Evolutionary conservation across 345 rosid genomes (phyloP).

Genomic region (Noccaea caerulescens): DNA sequence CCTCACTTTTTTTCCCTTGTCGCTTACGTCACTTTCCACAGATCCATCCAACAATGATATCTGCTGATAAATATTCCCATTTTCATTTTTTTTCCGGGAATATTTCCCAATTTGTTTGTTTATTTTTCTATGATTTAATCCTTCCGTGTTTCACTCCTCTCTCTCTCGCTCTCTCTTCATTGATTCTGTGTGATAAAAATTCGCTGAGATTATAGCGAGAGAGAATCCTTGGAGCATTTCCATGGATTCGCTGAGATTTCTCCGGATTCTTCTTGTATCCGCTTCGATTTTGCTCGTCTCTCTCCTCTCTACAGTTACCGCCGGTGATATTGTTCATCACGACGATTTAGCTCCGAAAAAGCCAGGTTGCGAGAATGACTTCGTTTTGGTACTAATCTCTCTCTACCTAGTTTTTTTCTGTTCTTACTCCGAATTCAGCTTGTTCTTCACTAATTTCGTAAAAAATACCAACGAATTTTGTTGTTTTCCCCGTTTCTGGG

Average conservation of each 20-base stretch:
- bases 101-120: conserved; percentile 14
- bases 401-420: conserved; percentile 32
- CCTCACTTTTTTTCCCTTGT: background rate
- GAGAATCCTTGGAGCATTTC: conserved; percentile 42
- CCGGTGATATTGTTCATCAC: conserved; percentile 95
- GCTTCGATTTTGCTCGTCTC: conserved; percentile 56
- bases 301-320: conserved; percentile 52
- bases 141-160: conserved; percentile 33
- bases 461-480: conserved; percentile 3
- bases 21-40: conserved; percentile 46
- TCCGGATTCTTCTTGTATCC: conserved; percentile 40
- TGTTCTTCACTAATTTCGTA: conserved; percentile 36
- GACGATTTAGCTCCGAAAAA: conserved; percentile 89
- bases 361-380: conserved; percentile 99
- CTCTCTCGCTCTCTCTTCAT: conserved; percentile 19
- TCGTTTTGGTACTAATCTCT: conserved; percentile 71
- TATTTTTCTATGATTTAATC: background rate
- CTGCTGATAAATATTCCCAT: conserved; percentile 29
- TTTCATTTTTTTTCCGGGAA: conserved; percentile 7
- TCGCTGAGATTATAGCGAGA: conserved; percentile 40
- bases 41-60: conserved; percentile 41
- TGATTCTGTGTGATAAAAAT: conserved; percentile 22
- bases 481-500: background rate
- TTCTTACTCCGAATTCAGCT: conserved; percentile 38
- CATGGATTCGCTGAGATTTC: conserved; percentile 65